Conservation (phyloP, 2,329 filamentous ascomycete genomes). For the Blumeriella jaapii region DNA sequence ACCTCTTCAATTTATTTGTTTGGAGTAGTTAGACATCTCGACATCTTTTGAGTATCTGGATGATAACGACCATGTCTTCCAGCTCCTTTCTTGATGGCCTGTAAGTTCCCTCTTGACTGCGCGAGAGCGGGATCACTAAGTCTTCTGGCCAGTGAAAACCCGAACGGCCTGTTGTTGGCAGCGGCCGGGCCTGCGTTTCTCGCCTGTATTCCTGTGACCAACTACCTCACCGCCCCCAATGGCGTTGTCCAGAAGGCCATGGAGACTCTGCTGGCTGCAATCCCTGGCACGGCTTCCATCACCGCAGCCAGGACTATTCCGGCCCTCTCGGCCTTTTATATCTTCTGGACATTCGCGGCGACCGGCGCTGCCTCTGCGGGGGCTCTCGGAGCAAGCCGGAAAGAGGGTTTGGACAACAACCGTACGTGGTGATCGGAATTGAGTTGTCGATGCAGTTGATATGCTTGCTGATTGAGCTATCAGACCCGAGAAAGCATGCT, state of each 20-base stretch:
- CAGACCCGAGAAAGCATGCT: neutral
- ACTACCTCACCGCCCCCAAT: neutral
- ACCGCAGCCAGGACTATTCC: neutral
- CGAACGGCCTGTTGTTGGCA: neutral
- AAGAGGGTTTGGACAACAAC: conserved; percentile 1
- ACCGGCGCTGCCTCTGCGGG: neutral
- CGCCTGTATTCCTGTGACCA: neutral
- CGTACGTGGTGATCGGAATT: neutral
- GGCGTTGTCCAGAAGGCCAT: neutral
- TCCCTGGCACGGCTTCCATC: neutral
- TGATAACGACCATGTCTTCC: neutral
- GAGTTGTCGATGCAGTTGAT: neutral
- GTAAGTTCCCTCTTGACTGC: neutral
- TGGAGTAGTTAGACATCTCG: too few species aligned
- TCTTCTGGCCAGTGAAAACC: neutral
- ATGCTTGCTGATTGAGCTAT: neutral
- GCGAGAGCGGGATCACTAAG: neutral
- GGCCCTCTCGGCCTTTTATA: conserved; percentile 1
- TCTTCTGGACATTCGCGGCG: conserved; percentile 1
- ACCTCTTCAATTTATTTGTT: too few species aligned
- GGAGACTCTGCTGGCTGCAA: neutral
- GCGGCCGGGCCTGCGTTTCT: neutral
- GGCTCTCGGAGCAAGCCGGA: neutral
- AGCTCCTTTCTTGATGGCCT: neutral
- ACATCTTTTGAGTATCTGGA: too few species aligned